Conservation (phyloP, 306 rosid species). For the Pachyrhizus erosus region DNA sequence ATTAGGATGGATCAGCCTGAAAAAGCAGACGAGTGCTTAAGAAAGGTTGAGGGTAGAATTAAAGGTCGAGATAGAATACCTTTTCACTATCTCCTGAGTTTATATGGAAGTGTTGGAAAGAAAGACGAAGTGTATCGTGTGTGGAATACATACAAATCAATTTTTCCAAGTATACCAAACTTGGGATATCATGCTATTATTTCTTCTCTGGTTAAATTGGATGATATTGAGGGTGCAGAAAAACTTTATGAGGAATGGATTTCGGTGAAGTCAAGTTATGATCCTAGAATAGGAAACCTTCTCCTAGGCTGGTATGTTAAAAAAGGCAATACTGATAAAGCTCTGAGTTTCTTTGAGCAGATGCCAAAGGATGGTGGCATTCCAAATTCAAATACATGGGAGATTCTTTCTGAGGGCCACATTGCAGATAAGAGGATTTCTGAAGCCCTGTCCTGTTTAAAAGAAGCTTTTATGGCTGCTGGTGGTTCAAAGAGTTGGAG, state of each 20-base stretch:
- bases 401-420: slow-evolving; percentile 75
- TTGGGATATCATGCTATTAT: slow-evolving; percentile 87
- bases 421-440: slow-evolving; percentile 58
- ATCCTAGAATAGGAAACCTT: slow-evolving; percentile 86
- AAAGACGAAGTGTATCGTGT: slow-evolving; percentile 83
- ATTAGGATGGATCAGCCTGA: slow-evolving; percentile 73
- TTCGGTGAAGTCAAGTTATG: slow-evolving; percentile 63
- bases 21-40: slow-evolving; percentile 85
- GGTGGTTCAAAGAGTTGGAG: slow-evolving; percentile 74
- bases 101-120: slow-evolving; percentile 79
- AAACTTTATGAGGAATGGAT: slow-evolving; percentile 82
- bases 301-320: slow-evolving; percentile 64
- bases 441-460: slow-evolving; percentile 74
- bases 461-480: slow-evolving; percentile 69
- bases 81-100: slow-evolving; percentile 86
- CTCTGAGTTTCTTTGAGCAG: slow-evolving; percentile 58
- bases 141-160: slow-evolving; percentile 76
- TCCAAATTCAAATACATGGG: slow-evolving; percentile 91
- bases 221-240: slow-evolving; percentile 83
- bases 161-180: slow-evolving; percentile 79
- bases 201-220: slow-evolving; percentile 74
- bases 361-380: slow-evolving; percentile 69
- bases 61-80: slow-evolving; percentile 84
- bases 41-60: slow-evolving; percentile 77
- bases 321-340: slow-evolving; percentile 62